Conservation (phyloP, 2,329 filamentous ascomycete genomes). For the Neofusicoccum parvum region DNA sequence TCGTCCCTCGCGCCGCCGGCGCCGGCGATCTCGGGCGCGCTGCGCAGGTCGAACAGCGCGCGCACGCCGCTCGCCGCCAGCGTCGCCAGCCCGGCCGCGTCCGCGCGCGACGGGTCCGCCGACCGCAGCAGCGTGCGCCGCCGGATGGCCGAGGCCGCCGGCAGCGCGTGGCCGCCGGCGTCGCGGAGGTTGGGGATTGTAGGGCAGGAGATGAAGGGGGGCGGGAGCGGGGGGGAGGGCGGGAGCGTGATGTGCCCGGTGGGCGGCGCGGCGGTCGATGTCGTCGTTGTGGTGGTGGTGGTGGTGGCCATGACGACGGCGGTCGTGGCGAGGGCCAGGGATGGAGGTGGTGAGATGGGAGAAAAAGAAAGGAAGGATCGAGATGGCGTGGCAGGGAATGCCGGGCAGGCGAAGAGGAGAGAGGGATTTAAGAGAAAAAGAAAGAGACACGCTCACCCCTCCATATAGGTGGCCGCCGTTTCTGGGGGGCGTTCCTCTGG, state of each 20-base stretch:
- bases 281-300: not conserved
- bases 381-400: too few relatives aligned
- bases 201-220: conserved; percentile 38
- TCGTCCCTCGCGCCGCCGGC: conserved; percentile 31
- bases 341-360: not conserved
- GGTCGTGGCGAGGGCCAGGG: not conserved
- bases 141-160: conserved; percentile 43
- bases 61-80: conserved; percentile 57
- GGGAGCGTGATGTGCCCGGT: not conserved
- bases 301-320: not conserved
- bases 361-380: not conserved
- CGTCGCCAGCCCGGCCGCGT: conserved; percentile 27
- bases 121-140: conserved; percentile 65
- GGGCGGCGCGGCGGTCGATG: not conserved
- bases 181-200: conserved; percentile 41
- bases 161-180: conserved; percentile 28
- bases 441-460: too few relatives aligned
- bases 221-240: conserved; percentile 4
- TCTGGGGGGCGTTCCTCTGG: not conserved
- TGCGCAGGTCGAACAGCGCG: conserved; percentile 70
- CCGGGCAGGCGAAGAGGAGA: not conserved
- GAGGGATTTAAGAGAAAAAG: not conserved
- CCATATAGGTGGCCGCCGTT: not conserved
- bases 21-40: conserved; percentile 58
- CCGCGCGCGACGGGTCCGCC: conserved; percentile 58